Base-by-base conservation (phyloP, 495 filamentous ascomycete species). In the Podospora sp. region DNA sequence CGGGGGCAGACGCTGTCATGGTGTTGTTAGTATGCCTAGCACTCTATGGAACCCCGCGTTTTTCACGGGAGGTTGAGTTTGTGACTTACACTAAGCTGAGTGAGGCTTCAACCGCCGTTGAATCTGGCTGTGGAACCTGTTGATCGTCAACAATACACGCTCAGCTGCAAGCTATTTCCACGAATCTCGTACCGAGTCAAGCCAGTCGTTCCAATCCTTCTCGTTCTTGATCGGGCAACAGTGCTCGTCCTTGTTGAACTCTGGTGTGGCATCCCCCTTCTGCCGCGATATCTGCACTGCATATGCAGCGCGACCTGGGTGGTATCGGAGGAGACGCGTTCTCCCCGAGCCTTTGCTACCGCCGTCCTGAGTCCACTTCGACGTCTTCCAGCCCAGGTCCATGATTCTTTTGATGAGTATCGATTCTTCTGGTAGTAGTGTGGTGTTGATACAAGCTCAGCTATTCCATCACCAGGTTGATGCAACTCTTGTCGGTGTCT, bases 361-460 rank as follows among this genome's bases (percentile, higher is more conserved):
- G 4, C 27, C 50, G 24, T 58, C 55, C 36, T 22, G 24, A 40
- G 11, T 46, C 60, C 60, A 62, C 11, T 8, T 16, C n/a, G 35
- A 22, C 2, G 60, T 62, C 60, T 62, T 62, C 60, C 60, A 62
- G 9, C 21, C 18, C 1, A 26, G 35, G n/a, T 62, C 60, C 60
- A 62, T 62, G 20, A 5, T 21, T 27, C 14, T 26, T 18, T 1
- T 29, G 5, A 12, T 12, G 5, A 5, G 5, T 36, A 36, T 12
- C 5, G 5, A 2, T 6, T 46, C 11, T 4, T 2, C 16, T 14
- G 12, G 40, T 6, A 4, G 2, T 18, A 2, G 5, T 46, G 40
- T 46, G 40, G 40, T n/a, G n/a, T n/a, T n/a, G n/a, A n/a, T n/a
- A n/a, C n/a, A n/a, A n/a, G n/a, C n/a, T n/a, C n/a, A n/a, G n/a